phyloP scores from a whole-genome alignment of 371 early-diverging fungal genomes.

The Actinomortierella wolfii region DNA sequence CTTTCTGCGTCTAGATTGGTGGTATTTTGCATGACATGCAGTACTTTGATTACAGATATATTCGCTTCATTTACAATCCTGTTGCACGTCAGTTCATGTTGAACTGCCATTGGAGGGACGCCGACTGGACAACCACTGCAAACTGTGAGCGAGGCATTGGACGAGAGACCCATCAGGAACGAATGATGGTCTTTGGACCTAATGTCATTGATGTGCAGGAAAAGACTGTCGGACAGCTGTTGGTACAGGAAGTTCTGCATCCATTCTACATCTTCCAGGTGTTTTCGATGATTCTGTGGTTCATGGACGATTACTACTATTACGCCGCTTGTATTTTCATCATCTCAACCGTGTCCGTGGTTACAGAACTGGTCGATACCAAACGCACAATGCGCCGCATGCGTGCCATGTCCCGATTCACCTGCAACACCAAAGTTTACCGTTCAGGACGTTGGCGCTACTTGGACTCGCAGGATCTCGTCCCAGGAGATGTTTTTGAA shows the following conservation, averaged over 20 bases:
- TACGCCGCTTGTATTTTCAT: constrained; percentile 93
- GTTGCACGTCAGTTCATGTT: constrained; percentile 71
- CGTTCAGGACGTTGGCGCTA: constrained; percentile 69
- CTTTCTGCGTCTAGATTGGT: not conserved
- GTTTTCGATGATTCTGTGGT: constrained; percentile 90
- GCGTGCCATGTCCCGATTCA: constrained; percentile 86
- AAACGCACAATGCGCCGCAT: constrained; percentile 81
- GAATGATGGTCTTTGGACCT: constrained; percentile 79
- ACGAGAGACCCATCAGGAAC: constrained; percentile 58
- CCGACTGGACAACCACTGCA: constrained; percentile 61
- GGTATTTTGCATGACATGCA: constrained; percentile 49
- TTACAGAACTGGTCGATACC: constrained; percentile 85
- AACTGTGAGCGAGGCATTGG: constrained; percentile 61
- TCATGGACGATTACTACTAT: constrained; percentile 91
- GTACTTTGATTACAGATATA: constrained; percentile 82
- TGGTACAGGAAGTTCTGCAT: constrained; percentile 88
- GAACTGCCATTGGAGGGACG: constrained; percentile 80
- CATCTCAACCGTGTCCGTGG: constrained; percentile 66
- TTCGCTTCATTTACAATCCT: constrained; percentile 86
- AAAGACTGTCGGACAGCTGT: constrained; percentile 73
- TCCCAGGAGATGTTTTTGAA: constrained; percentile 95
- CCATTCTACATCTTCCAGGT: constrained; percentile 97
- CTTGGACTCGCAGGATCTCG: constrained; percentile 84
- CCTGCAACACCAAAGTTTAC: constrained; percentile 78
- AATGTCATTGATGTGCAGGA: constrained; percentile 86